These are phyloP conservation scores for Ambrosia hybrid DNA, from an alignment of 140 eudicot genomes.

Conservation along the genomic window DNA sequence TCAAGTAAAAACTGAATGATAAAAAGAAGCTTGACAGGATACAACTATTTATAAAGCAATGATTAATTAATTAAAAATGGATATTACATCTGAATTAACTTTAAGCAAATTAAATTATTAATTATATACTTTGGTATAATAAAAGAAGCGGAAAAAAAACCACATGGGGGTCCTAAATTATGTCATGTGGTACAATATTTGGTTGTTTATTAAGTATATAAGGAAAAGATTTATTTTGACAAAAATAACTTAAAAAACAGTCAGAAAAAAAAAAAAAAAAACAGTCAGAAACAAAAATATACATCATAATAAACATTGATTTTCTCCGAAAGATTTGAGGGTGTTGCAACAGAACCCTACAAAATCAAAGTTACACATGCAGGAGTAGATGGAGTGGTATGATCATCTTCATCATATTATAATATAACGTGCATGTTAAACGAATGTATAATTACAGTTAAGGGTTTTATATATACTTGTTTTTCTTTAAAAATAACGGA, in stretches of 20 bases:
- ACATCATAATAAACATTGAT: constrained; percentile 36
- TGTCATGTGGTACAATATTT: too few species aligned
- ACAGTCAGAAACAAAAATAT: constrained; percentile 16
- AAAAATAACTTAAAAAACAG: not conserved
- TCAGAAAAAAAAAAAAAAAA: constrained; percentile 12
- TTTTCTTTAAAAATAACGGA: constrained; percentile 13
- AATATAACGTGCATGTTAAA: constrained; percentile 26
- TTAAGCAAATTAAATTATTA: too few species aligned
- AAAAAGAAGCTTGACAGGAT: too few species aligned
- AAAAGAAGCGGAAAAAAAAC: too few species aligned
- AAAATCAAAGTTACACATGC: constrained; percentile 22
- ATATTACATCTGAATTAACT: too few species aligned
- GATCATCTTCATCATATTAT: constrained; percentile 12
- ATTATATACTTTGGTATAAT: too few species aligned
- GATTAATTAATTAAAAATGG: too few species aligned
- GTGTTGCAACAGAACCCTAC: constrained; percentile 23
- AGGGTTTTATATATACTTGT: constrained; percentile 35
- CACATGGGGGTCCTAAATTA: too few species aligned
- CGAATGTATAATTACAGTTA: constrained; percentile 41
- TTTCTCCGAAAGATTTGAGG: constrained; percentile 10
- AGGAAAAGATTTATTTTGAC: constrained; percentile 4
- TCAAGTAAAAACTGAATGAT: too few species aligned
- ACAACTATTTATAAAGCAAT: too few species aligned
- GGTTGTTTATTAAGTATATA: too few species aligned
- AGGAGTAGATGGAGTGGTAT: constrained; percentile 22